Percentiles rank a stretch among this genome's conserved stretches.
Evolutionary conservation across 768 basidiomycete species (phyloP).

Genomic region (Mycena chlorophos): DNA sequence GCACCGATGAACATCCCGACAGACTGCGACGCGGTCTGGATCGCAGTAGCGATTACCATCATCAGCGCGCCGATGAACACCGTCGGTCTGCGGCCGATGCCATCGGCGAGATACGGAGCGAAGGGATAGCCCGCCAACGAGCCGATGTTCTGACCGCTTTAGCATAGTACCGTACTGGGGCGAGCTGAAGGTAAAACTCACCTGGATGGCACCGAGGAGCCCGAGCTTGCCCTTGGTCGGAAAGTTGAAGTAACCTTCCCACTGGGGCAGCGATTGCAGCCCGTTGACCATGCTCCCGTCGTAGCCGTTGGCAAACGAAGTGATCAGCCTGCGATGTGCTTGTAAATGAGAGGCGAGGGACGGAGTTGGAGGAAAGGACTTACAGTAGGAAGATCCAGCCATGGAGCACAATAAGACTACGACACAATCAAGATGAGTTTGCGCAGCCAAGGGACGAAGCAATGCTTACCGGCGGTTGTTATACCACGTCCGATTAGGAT

Average conservation of each 20-base stretch:
- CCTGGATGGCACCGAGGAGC: slow-evolving; percentile 51
- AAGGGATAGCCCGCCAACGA: slow-evolving; percentile 49
- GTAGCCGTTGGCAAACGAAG: slow-evolving; percentile 52
- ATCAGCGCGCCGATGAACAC: slow-evolving; percentile 46
- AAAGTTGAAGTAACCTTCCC: slow-evolving; percentile 45
- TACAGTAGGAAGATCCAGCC: too few relatives aligned
- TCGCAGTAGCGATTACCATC: slow-evolving; percentile 45
- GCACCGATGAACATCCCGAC: slow-evolving; percentile 29
- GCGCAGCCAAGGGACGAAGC: too few relatives aligned
- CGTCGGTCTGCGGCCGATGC: slow-evolving; percentile 43
- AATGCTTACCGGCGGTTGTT: too few relatives aligned
- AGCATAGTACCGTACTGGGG: background rate
- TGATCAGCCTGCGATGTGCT: too few relatives aligned
- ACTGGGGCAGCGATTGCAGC: slow-evolving; percentile 50
- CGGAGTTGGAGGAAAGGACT: too few relatives aligned
- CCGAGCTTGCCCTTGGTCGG: slow-evolving; percentile 46
- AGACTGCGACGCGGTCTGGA: slow-evolving; percentile 35
- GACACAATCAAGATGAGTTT: too few relatives aligned
- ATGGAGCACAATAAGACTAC: too few relatives aligned
- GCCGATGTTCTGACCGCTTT: slow-evolving; percentile 48
- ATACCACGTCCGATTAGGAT: too few relatives aligned
- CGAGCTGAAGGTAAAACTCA: background rate
- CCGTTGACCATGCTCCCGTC: slow-evolving; percentile 58
- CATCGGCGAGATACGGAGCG: slow-evolving; percentile 46
- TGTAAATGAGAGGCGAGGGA: too few relatives aligned